Base-by-base conservation (phyloP, 164 flowering plant genomes). In the Kingdonia uniflora region DNA sequence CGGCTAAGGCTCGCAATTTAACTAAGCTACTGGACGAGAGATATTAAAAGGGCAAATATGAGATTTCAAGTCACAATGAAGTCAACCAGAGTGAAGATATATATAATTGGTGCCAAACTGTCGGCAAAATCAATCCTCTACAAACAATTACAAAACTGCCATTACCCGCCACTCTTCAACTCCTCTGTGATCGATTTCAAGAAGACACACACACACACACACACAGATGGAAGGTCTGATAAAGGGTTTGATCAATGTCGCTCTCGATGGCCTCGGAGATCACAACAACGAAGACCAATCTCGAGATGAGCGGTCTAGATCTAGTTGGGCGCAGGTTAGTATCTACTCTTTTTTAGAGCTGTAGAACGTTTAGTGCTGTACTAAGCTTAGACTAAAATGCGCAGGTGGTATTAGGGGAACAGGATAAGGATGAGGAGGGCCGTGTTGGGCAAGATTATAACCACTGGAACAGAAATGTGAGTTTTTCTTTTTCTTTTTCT, bases 291-390 rank as follows among this genome's bases (percentile, higher is more conserved):
- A 67, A 0, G 55, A 56, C 26, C 53, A 49, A 24, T 48, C 69
- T 26, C 71, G 73, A 1, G 85, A 82, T 10, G 82, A 80, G 29
- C 81, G 76, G 7, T 72, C 87, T 61, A 78, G 91, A 84, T 82
- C 97, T 63, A 71, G 71, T 42, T 84, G 95, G 97, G 94, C 97
- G 1, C 65, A 85, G 87, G 94, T 83, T 29, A 20, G 55, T 40
- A 14, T 1, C 14, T 39, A 7, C 2, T 20, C 4, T 29, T 29
- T n/a, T n/a, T n/a, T n/a, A n/a, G n/a, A n/a, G n/a, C n/a, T n/a
- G n/a, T n/a, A n/a, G n/a, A n/a, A n/a, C n/a, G n/a, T n/a, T n/a
- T n/a, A n/a, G n/a, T n/a, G n/a, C n/a, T n/a, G n/a, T n/a, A n/a
- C n/a, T 29, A 29, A 29, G 35, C 6, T 21, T 17, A 52, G 40